phyloP scores from a whole-genome alignment of 129 eudicot species.

The Oenanthe sinensis region DNA sequence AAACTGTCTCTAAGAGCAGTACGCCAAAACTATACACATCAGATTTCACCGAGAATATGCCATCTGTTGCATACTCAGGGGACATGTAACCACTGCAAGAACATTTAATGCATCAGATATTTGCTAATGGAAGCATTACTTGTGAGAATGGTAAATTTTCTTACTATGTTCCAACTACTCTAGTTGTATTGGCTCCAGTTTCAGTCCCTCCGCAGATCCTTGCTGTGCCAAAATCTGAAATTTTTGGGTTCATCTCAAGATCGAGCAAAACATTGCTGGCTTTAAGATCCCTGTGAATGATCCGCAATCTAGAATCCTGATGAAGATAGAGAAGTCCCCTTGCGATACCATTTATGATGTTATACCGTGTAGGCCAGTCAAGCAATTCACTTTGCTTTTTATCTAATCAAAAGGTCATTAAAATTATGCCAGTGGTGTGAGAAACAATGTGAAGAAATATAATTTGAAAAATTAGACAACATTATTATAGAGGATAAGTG shows the following conservation, averaged over 20 bases:
- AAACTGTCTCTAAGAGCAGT: slow-evolving; percentile 30
- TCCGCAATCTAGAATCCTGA: slow-evolving; percentile 23
- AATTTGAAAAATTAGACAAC: background rate
- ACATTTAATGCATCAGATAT: background rate
- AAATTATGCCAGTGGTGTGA: background rate
- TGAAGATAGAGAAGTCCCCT: slow-evolving; percentile 29
- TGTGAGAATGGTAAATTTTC: background rate
- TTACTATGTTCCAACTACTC: slow-evolving; percentile 3
- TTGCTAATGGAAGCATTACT: background rate
- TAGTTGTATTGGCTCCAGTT: no score
- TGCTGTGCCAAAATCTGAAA: slow-evolving; percentile 32
- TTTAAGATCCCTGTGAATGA: slow-evolving; percentile 35
- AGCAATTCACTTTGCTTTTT: background rate
- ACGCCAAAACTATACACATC: slow-evolving; percentile 33
- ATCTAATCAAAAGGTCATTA: background rate
- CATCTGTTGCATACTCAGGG: slow-evolving; percentile 28
- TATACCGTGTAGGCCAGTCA: slow-evolving; percentile 12
- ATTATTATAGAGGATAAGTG: background rate
- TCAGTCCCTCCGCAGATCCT: slow-evolving; percentile 20
- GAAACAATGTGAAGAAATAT: background rate
- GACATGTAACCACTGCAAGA: slow-evolving; percentile 21
- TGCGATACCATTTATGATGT: slow-evolving; percentile 14
- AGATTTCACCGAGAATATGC: slow-evolving; percentile 21
- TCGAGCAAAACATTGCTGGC: slow-evolving; percentile 32
- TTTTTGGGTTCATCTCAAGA: slow-evolving; percentile 26